Percentiles rank a stretch among this genome's conserved stretches.
Conservation (phyloP, 1,284 basidiomycete species). For the Ustilago sp. region DNA sequence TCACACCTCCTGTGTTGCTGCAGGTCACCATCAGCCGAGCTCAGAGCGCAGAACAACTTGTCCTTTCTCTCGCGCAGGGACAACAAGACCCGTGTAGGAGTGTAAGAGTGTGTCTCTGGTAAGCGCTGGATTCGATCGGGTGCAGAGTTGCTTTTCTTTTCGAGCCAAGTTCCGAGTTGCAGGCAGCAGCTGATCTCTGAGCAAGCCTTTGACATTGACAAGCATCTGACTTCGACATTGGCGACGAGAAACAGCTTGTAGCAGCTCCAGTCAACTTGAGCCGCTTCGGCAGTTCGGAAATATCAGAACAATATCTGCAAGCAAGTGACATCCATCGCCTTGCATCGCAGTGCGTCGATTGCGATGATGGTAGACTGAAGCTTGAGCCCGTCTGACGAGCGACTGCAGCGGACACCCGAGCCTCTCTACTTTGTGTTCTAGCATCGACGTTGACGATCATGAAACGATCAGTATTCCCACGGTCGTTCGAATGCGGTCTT, state of each 20-base stretch:
- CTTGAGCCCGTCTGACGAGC: not conserved
- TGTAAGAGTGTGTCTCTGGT: not conserved
- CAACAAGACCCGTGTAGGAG: not conserved
- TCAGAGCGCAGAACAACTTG: conserved; percentile 1
- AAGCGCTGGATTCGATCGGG: conserved; percentile 1
- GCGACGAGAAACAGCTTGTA: not conserved
- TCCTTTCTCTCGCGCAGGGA: not conserved
- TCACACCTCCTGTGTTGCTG: conserved; percentile 1
- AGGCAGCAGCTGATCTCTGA: conserved; percentile 6
- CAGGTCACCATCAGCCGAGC: conserved; percentile 10
- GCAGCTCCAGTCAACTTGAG: not conserved
- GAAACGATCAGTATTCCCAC: not conserved
- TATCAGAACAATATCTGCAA: not conserved
- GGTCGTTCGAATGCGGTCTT: not conserved
- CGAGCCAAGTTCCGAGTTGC: conserved; percentile 5
- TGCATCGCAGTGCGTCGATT: not conserved
- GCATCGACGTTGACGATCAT: not conserved
- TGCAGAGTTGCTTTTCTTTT: not conserved
- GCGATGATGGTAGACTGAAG: not conserved
- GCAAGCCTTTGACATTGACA: not conserved
- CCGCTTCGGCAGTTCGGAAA: not conserved
- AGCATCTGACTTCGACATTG: not conserved
- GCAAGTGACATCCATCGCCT: not conserved
- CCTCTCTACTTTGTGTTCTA: no score
- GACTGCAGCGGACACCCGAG: not conserved